Evolutionary conservation across 345 rosid species (phyloP).

Genomic region (Isatis tinctoria): DNA sequence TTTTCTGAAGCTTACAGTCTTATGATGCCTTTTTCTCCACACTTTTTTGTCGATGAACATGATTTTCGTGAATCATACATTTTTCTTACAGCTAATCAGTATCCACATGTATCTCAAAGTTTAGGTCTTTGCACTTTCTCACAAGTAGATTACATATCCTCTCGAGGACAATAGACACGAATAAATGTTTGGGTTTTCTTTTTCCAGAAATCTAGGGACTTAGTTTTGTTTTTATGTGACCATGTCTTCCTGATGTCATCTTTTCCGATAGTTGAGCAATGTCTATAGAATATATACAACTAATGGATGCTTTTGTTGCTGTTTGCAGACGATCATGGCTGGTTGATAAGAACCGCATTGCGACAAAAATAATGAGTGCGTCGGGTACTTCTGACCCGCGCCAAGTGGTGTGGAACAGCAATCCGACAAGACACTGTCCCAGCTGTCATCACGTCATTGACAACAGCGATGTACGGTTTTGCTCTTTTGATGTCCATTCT

Average conservation of each 20-base stretch:
- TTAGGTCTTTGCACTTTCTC: not conserved
- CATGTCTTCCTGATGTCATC: not conserved
- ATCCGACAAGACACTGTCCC: constrained; percentile 82
- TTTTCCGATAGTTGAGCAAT: not conserved
- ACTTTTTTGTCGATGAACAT: constrained; percentile 1
- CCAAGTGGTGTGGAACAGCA: constrained; percentile 65
- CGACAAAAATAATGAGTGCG: constrained; percentile 86
- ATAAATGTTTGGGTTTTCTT: not conserved
- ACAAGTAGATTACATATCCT: not conserved
- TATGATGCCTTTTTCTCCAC: not conserved
- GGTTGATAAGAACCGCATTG: constrained; percentile 72
- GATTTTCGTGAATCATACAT: not conserved
- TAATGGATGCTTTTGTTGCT: not conserved
- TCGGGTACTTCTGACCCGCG: constrained; percentile 42
- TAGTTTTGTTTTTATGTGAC: not conserved
- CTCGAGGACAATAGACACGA: not conserved
- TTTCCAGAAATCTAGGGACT: not conserved
- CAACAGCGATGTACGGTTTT: constrained; percentile 68
- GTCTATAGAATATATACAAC: not conserved
- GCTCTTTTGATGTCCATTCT: not conserved
- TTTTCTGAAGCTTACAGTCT: not conserved
- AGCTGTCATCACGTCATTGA: constrained; percentile 71
- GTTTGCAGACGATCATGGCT: constrained; percentile 76
- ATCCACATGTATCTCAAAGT: not conserved
- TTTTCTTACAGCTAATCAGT: not conserved